phyloP scores from a whole-genome alignment of 352 stramenopile species.

The Phytophthora tentaculata region DNA sequence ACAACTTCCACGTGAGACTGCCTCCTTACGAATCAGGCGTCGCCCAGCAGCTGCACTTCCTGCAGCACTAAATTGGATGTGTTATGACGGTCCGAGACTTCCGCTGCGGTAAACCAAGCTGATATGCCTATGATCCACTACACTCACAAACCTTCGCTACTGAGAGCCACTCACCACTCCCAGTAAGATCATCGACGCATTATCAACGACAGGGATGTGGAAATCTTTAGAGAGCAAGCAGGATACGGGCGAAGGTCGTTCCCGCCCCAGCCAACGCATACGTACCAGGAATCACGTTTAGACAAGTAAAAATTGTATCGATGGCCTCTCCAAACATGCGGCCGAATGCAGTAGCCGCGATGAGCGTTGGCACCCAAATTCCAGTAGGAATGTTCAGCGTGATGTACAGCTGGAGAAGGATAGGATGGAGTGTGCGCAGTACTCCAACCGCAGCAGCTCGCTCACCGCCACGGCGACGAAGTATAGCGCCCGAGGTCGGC shows the following conservation, averaged over 20 bases:
- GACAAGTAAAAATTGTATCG: slow-evolving; percentile 31
- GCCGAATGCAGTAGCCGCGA: slow-evolving; percentile 82
- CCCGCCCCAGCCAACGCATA: slow-evolving; percentile 82
- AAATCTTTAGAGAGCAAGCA: slow-evolving; percentile 77
- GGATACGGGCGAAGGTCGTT: slow-evolving; percentile 70
- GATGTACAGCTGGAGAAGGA: slow-evolving; percentile 83
- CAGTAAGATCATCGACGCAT: slow-evolving; percentile 68
- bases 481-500: too few relatives aligned
- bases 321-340: slow-evolving; percentile 80
- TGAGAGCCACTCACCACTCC: slow-evolving; percentile 67
- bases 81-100: too few relatives aligned
- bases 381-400: slow-evolving; percentile 82
- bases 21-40: too few relatives aligned
- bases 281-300: slow-evolving; percentile 52
- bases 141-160: slow-evolving; percentile 70
- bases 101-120: too few relatives aligned
- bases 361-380: slow-evolving; percentile 87
- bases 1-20: too few relatives aligned
- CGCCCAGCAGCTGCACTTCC: too few relatives aligned
- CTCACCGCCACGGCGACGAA: too few relatives aligned
- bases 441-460: too few relatives aligned
- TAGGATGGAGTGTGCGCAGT: slow-evolving; percentile 61
- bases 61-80: too few relatives aligned
- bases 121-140: too few relatives aligned
- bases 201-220: slow-evolving; percentile 75